Base-by-base conservation (phyloP, 2,329 filamentous ascomycete genomes). In the Curvularia verruculosa region DNA sequence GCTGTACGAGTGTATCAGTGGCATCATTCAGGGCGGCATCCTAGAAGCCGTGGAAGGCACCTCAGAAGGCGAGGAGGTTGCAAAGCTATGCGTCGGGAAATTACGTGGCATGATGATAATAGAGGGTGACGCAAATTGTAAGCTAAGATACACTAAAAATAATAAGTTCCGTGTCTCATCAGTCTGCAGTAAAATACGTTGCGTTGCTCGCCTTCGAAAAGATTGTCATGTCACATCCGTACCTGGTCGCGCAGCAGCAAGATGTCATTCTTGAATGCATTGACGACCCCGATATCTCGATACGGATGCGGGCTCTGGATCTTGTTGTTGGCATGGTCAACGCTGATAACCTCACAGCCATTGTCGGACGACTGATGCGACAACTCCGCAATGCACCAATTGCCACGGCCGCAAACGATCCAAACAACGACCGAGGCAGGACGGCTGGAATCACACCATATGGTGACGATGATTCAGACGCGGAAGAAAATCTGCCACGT, bases 211-310 rank as follows among this genome's bases (percentile, higher is more conserved):
- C 95, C 1, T 96, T 99, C 78, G 96, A 96, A 74, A 94, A 93
- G 73, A 96, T 99, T 67, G 94, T 96, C 28, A 77, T 85, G 19
- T 95, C 93, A 0, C 93, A 99, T 73, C 90, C 94, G 2, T 87
- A 89, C 72, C 84, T 99, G 29, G 95, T 99, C 26, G 88, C 91
- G 5, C 85, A 94, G 73, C 95, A 99, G 73, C 92, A 96, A 75
- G 94, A 98, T 76, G 94, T 98, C 46, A 97, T 99, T 61, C 83
- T 99, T 74, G 90, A 96, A 69, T 99, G 95, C 73, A 91, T 99
- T 67, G 95, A 98, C 74, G 96, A 96, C 74, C 84, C 91, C 0
- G 95, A 99, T 70, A 95, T 99, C 58, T 96, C 93, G 4, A 99
- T 99, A 70, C 89, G 95, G 59, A 88, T 96, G 75, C 90, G 96